phyloP scores from a whole-genome alignment of 257 asterid species.

The Verbena officinalis region DNA sequence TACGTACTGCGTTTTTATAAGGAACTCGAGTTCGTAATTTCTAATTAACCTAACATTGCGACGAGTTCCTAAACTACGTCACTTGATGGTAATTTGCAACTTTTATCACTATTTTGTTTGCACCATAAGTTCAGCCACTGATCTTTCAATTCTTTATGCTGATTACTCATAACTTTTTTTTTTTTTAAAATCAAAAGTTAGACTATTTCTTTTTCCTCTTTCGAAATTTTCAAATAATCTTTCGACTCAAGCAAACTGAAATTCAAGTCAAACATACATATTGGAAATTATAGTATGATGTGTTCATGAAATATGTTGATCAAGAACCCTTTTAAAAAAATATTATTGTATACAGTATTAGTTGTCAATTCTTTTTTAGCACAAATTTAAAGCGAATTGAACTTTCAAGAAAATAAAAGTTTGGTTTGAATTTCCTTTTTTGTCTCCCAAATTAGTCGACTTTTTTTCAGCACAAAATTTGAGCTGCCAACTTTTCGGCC shows the following conservation, averaged over 20 bases:
- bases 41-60: too few relatives aligned
- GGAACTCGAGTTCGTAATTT: too few relatives aligned
- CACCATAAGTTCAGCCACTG: slow-evolving; percentile 3
- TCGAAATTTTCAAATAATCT: not conserved
- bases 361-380: too few relatives aligned
- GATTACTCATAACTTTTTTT: not conserved
- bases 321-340: not conserved
- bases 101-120: not conserved
- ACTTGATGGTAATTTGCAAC: too few relatives aligned
- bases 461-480: not conserved
- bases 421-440: not conserved
- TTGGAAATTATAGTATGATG: not conserved
- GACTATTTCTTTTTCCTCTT: not conserved
- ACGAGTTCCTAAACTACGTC: too few relatives aligned
- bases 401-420: too few relatives aligned
- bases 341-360: too few relatives aligned
- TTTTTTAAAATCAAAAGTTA: not conserved
- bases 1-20: too few relatives aligned
- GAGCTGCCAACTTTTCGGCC: too few relatives aligned
- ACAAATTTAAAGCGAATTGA: too few relatives aligned
- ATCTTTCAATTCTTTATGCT: slow-evolving; percentile 11
- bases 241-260: slow-evolving; percentile 9
- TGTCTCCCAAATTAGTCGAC: not conserved
- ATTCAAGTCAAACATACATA: slow-evolving; percentile 27
- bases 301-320: slow-evolving; percentile 11